Evolutionary conservation across 116 monocot species (phyloP), one percentile per base, ranked within the genome.

Genomic region (Zostera marina): DNA sequence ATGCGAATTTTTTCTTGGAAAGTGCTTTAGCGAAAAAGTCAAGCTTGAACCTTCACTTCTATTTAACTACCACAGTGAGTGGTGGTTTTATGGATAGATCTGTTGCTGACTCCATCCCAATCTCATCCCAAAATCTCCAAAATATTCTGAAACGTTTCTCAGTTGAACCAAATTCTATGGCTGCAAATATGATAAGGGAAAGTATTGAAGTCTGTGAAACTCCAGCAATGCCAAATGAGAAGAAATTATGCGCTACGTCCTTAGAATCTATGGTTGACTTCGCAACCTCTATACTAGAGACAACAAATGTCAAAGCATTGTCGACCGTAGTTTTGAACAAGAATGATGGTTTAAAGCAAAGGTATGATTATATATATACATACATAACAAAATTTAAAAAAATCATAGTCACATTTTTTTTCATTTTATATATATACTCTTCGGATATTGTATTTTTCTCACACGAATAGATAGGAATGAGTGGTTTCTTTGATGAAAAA

Each of bases 251-350:
- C 44, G 80, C 75, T 9, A 83, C 82, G 8, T 88, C 82, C 3
- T 54, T 88, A 5, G 79, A 88, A 52, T 79, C 79, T 21, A 88
- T 88, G 88, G 79, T 88, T 11, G 88, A 88, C 12, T 83, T 83
- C 62, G 64, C 60, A 53, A 74, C 53, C 22, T 8, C 54, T 0
- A 76, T 42, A 17, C 47, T 81, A 2, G 71, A 69, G 0, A 78
- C 78, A 0, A 45, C 42, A 13, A 22, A 77, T 5, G 43, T 79
- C 7, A 6, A 39, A n/a, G 70, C 67, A 6, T 39, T 64, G 26
- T 79, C 79, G 1, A 14, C 46, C 0, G 64, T 72, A 8, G 66
- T 67, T 3, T 15, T 22, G 53, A 63, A 54, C 26, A 45, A 11
- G 0, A 54, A 54, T 17, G 19, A 9, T 13, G 12, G 38, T 11